These are phyloP conservation scores for Lodderomyces jiufengensis DNA, from an alignment of 1,139 yeast genomes.

Conservation along the genomic window DNA sequence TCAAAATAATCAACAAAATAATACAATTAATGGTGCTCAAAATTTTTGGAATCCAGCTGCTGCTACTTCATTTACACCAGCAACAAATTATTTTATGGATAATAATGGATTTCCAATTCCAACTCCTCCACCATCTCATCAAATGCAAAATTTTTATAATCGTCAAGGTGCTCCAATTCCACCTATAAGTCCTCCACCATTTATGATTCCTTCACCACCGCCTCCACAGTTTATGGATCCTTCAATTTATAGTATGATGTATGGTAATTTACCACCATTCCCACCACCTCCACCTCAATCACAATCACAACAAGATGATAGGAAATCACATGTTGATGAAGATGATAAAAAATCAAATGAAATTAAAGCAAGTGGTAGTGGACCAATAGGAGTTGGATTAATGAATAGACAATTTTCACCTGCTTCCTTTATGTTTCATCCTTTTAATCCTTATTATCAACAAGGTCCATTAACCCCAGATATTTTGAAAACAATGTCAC, in stretches of 20 bases:
- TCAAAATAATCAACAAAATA: not conserved
- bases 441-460: slow-evolving; percentile 48
- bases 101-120: slow-evolving; percentile 10
- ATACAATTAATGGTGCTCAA: slow-evolving; percentile 25
- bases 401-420: slow-evolving; percentile 33
- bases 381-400: slow-evolving; percentile 40
- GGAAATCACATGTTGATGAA: slow-evolving; percentile 3
- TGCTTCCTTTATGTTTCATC: slow-evolving; percentile 43
- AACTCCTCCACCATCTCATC: slow-evolving; percentile 10
- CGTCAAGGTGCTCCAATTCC: slow-evolving; percentile 13
- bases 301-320: not conserved
- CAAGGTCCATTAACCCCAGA: slow-evolving; percentile 16
- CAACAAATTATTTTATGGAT: slow-evolving; percentile 28
- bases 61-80: slow-evolving; percentile 56
- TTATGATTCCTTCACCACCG: slow-evolving; percentile 37
- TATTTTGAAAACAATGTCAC: slow-evolving; percentile 8
- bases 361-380: slow-evolving; percentile 7
- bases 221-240: slow-evolving; percentile 42
- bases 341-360: slow-evolving; percentile 6
- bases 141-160: too few species aligned
- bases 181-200: slow-evolving; percentile 40
- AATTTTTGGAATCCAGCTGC: slow-evolving; percentile 68
- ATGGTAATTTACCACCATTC: slow-evolving; percentile 12
- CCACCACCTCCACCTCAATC: slow-evolving; percentile 9
- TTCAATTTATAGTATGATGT: slow-evolving; percentile 30